Conservation (phyloP, 2,329 filamentous ascomycete genomes). For the Penicillium sp. region DNA sequence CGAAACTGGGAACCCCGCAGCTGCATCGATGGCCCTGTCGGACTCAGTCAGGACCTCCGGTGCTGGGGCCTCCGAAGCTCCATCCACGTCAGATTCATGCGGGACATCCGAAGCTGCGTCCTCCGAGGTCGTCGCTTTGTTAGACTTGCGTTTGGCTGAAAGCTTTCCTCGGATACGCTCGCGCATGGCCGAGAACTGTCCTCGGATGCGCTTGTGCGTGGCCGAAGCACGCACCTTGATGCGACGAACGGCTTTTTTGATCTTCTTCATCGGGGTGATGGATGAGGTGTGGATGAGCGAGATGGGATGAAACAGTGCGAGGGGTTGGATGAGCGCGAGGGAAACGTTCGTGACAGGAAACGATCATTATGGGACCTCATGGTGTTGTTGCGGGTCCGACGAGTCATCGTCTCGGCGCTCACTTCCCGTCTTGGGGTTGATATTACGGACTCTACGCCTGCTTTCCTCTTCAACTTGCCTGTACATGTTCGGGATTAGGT, state of each 20-base stretch:
- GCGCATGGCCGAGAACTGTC: neutral
- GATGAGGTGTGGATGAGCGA: neutral
- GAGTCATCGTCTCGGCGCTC: neutral
- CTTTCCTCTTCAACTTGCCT: neutral
- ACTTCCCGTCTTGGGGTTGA: too few species aligned
- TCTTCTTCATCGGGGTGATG: neutral
- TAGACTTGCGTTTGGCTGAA: neutral
- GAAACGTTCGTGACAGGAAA: neutral
- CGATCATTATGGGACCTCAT: too few species aligned
- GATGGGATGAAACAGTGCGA: neutral
- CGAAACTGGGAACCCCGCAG: too few species aligned
- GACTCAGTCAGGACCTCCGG: neutral
- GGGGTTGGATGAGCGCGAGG: neutral
- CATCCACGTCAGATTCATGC: too few species aligned
- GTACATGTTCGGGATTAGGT: neutral
- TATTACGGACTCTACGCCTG: neutral
- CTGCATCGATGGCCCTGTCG: neutral
- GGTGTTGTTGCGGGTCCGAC: too few species aligned
- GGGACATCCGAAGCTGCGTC: neutral
- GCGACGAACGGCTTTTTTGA: neutral
- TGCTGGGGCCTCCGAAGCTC: neutral
- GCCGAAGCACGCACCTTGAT: neutral
- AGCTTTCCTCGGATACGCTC: neutral
- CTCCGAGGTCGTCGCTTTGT: neutral
- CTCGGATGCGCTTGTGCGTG: neutral